phyloP scores from a whole-genome alignment of 169 alveolate species.

The Plasmodium relictum region DNA sequence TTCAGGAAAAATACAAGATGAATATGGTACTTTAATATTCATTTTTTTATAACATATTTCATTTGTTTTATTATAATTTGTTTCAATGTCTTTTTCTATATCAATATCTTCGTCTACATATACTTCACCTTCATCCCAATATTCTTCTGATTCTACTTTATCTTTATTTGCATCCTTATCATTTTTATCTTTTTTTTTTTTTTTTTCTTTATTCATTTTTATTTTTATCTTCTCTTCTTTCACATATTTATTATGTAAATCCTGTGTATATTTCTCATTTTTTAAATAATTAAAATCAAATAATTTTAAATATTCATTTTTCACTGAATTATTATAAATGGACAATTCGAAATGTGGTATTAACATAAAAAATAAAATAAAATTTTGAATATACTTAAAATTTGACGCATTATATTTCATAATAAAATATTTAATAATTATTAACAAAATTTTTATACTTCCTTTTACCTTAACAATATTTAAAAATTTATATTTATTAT shows the following conservation, averaged over 20 bases:
- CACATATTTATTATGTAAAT: background rate
- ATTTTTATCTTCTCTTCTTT: background rate
- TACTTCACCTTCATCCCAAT: background rate
- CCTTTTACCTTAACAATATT: slow-evolving; percentile 52
- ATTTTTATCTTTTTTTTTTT: background rate
- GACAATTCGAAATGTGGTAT: slow-evolving; percentile 70
- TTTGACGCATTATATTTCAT: background rate
- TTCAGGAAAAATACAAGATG: slow-evolving; percentile 20
- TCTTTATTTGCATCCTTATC: background rate
- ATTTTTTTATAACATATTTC: background rate
- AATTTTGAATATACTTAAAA: slow-evolving; percentile 4
- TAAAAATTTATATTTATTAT: slow-evolving; percentile 19
- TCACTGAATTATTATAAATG: slow-evolving; percentile 9
- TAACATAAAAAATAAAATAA: slow-evolving; percentile 18
- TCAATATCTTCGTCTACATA: background rate
- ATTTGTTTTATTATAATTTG: background rate
- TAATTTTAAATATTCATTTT: slow-evolving; percentile 9
- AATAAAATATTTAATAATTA: slow-evolving; percentile 17
- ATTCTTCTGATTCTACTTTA: background rate
- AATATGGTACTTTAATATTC: background rate
- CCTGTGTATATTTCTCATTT: background rate
- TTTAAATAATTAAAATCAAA: background rate
- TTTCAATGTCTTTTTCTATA: background rate
- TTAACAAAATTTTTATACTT: slow-evolving; percentile 19
- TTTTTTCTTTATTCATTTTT: background rate